A percentile compares a stretch with the other conserved stretches of the same genome.
phyloP scores from a whole-genome alignment of 257 asterid genomes.

The Solanum sitiens region DNA sequence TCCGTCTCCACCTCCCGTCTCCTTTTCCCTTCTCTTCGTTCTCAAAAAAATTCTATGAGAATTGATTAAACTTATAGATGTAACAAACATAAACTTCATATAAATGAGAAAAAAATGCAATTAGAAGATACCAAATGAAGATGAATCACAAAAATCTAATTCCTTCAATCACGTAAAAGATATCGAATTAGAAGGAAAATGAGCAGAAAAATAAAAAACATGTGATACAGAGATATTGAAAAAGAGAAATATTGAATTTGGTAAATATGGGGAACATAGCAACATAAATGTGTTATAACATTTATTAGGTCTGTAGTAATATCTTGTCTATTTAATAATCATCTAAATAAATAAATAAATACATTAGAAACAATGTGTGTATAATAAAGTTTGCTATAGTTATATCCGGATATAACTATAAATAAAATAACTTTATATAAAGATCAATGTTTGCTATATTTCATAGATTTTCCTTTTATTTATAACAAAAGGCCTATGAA shows the following conservation, averaged over 20 bases:
- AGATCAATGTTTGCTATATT: too few relatives aligned
- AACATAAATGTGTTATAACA: not conserved
- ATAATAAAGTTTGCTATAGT: not conserved
- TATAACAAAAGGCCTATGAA: not conserved
- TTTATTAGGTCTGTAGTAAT: not conserved
- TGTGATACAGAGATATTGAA: not conserved
- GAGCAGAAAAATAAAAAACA: not conserved
- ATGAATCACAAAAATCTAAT: not conserved
- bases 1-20: slow-evolving; percentile 53
- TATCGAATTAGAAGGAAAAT: not conserved
- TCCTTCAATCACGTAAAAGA: not conserved
- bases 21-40: slow-evolving; percentile 4
- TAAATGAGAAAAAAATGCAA: not conserved
- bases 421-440: too few relatives aligned
- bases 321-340: not conserved
- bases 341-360: too few relatives aligned
- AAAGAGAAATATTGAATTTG: not conserved
- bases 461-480: too few relatives aligned
- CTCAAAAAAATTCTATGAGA: not conserved
- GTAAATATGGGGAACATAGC: not conserved
- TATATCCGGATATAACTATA: not conserved
- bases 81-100: not conserved
- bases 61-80: not conserved
- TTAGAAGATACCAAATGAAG: not conserved
- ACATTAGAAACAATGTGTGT: not conserved